Base-by-base conservation (phyloP, 345 rosid genomes). In the Erucastrum elatum region DNA sequence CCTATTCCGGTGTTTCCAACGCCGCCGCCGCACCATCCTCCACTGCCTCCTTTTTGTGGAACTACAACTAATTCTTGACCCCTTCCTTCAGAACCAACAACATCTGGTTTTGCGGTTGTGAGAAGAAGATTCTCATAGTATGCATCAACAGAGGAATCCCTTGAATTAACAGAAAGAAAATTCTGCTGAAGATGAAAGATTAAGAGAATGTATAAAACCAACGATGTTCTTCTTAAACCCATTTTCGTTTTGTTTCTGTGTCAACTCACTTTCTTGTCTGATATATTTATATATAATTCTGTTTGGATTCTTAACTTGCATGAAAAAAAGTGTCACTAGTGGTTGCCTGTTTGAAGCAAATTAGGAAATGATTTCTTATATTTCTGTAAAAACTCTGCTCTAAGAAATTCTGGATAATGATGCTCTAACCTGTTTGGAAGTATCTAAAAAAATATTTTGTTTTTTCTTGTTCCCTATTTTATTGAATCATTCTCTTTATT, bases 131-230 rank as follows among this genome's bases (percentile, higher is more conserved):
- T 13, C 64, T 61, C 65, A 13, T 79, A 35, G 68, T 67, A 73
- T 49, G 27, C 27, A 53, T 2, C 69, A 51, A 34, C 58, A 33
- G 58, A 34, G 27, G 56, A 46, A 62, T 70, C 27, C 25, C 13
- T 7, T 35, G 82, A 79, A 64, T 8, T 68, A 6, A 79, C 78
- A 15, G 59, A 35, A 67, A 2, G 9, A 35, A 79, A 7, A 44
- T 10, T 46, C 15, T 78, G 69, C 4, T 39, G 21, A 44, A 78
- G 41, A 44, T 46, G 35, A 51, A 59, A 27, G n/a, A 74, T 8
- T 7, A 79, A 49, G 78, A 79, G 78, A 49, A 68, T 34, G 65
- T 10, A 67, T 56, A 79, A 74, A 68, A 62, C 70, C 44, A 74
- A 60, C 16, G 60, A 60, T 61, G 70, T 61, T 73, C 65, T 74